These are phyloP conservation scores for Suillus variegatus DNA, from an alignment of 768 basidiomycete species.

Conservation along the genomic window DNA sequence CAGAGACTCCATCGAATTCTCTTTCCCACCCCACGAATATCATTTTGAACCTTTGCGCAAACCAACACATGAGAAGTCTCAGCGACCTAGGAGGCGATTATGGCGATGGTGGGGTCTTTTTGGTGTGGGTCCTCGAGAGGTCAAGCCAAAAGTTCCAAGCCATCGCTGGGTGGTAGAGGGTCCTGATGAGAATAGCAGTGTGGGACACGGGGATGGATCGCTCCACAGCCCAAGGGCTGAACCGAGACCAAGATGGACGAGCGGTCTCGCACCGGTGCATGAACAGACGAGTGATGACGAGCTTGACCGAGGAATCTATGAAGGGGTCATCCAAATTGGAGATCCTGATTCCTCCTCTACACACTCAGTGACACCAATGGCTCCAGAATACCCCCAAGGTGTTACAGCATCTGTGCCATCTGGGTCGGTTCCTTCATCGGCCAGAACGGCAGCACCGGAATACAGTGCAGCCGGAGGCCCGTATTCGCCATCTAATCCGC, in stretches of 20 bases:
- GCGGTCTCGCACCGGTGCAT: constrained; percentile 10
- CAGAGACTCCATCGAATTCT: constrained; percentile 11
- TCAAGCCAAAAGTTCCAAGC: constrained; percentile 24
- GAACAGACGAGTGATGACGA: constrained; percentile 17
- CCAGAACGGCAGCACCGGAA: constrained; percentile 7
- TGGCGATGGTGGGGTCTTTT: constrained; percentile 29
- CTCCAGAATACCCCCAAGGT: neutral
- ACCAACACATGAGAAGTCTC: neutral
- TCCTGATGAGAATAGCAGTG: constrained; percentile 23
- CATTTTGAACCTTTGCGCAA: neutral
- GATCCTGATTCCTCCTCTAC: constrained; percentile 16
- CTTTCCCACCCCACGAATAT: constrained; percentile 15
- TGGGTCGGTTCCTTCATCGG: constrained; percentile 1
- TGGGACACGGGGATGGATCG: constrained; percentile 19
- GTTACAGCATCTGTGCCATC: too few species aligned
- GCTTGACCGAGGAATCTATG: neutral
- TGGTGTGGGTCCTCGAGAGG: constrained; percentile 25
- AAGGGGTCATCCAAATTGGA: constrained; percentile 24
- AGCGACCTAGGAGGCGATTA: constrained; percentile 3
- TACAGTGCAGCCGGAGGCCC: neutral
- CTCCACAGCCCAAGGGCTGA: constrained; percentile 13
- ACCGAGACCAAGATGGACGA: neutral
- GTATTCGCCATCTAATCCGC: neutral
- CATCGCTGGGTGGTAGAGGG: constrained; percentile 26
- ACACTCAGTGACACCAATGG: constrained; percentile 15